These are phyloP conservation scores for Nothopassalora personata DNA, from an alignment of 2,329 filamentous ascomycete genomes.

Conservation along the genomic window DNA sequence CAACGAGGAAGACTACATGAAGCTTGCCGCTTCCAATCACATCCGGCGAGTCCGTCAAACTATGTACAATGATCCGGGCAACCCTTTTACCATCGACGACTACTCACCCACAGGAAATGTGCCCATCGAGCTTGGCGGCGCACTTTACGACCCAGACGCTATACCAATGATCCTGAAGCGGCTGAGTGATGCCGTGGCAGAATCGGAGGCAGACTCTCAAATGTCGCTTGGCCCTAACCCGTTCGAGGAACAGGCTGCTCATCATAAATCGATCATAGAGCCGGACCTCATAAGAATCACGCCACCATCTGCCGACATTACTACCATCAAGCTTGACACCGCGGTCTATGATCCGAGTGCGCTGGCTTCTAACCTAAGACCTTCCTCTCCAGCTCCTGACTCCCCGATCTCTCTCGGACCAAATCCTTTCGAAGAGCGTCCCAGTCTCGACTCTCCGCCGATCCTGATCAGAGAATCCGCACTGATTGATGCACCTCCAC, in stretches of 20 bases:
- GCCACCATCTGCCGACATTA: not conserved
- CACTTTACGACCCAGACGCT: not conserved
- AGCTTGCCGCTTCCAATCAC: constrained; percentile 6
- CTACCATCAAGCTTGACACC: not conserved
- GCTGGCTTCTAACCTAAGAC: not conserved
- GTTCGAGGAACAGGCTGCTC: not conserved
- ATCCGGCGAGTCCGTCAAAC: constrained; percentile 22
- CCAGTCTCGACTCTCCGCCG: not conserved
- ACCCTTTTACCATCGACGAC: constrained; percentile 19
- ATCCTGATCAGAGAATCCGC: not conserved
- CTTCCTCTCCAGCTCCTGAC: not conserved
- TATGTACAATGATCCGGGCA: constrained; percentile 25
- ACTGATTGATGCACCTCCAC: constrained; percentile 6
- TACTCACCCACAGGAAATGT: not conserved
- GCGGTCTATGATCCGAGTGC: not conserved
- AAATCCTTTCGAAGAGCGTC: not conserved
- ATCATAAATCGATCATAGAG: not conserved
- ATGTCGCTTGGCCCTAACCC: not conserved
- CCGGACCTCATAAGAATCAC: not conserved
- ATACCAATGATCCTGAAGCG: not conserved
- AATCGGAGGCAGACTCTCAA: not conserved
- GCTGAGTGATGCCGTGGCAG: not conserved
- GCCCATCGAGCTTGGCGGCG: not conserved
- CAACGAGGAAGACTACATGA: constrained; percentile 19
- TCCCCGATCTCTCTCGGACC: not conserved